Conservation (phyloP, 345 rosid genomes). For the Geranium rotundifolium region DNA sequence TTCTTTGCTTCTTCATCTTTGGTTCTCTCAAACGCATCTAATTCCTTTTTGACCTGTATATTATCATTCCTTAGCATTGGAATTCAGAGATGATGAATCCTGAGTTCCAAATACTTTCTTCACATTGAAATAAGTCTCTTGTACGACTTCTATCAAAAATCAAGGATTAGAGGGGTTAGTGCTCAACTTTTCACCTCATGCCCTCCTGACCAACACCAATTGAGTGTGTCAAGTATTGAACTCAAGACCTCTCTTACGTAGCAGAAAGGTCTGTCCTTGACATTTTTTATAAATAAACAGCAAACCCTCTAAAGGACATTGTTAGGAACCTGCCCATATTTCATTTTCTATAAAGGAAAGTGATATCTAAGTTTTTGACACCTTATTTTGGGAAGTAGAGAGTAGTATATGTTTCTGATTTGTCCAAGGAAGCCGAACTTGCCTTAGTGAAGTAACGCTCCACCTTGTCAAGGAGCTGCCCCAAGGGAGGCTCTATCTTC, state of each 20-base stretch:
- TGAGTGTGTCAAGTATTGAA: too few relatives aligned
- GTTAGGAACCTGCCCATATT: neutral
- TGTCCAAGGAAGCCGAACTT: neutral
- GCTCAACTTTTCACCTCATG: too few relatives aligned
- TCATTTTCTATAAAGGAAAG: neutral
- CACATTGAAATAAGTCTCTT: too few relatives aligned
- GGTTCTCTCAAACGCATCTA: conserved; percentile 59
- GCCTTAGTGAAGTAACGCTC: conserved; percentile 83
- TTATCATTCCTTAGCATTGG: neutral
- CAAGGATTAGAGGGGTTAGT: too few relatives aligned
- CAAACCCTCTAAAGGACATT: neutral
- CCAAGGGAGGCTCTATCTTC: conserved; percentile 59
- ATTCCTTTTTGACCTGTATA: conserved; percentile 60
- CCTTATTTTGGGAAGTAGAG: neutral
- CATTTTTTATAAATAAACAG: neutral
- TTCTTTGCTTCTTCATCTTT: conserved; percentile 82
- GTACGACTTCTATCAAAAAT: too few relatives aligned
- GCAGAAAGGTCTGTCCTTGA: neutral
- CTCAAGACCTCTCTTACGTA: too few relatives aligned
- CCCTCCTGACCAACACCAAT: too few relatives aligned
- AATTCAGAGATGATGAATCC: neutral
- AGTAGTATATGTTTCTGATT: too few relatives aligned
- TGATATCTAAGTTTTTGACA: neutral
- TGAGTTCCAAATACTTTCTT: neutral
- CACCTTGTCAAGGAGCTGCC: conserved; percentile 56